Percentiles rank a stretch among this genome's conserved stretches.
phyloP scores from a whole-genome alignment of 768 basidiomycete species.

The Collybiopsis luxurians region DNA sequence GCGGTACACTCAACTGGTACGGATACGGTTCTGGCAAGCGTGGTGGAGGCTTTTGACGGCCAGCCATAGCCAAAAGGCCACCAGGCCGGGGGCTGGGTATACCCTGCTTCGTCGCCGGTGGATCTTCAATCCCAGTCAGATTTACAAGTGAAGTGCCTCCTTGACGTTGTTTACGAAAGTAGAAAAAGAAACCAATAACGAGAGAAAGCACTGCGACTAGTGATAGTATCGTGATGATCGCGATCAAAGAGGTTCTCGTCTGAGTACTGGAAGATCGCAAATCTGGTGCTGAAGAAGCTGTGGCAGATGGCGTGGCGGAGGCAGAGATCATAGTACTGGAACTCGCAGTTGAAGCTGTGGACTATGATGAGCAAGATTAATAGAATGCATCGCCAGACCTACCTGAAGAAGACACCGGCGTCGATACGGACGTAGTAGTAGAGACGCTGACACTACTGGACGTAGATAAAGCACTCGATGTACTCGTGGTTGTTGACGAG shows the following conservation, averaged over 20 bases:
- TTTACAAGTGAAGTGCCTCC: neutral
- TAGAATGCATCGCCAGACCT: neutral
- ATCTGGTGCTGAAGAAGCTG: neutral
- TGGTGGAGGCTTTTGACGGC: neutral
- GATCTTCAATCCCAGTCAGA: neutral
- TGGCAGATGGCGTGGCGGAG: neutral
- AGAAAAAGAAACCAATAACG: slow-evolving; percentile 14
- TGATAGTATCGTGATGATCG: slow-evolving; percentile 14
- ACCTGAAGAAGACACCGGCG: neutral
- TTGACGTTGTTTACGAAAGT: slow-evolving; percentile 12
- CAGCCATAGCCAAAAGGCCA: neutral
- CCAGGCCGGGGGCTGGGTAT: neutral
- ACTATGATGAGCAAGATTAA: neutral
- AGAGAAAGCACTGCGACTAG: slow-evolving; percentile 16
- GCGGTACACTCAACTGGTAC: neutral
- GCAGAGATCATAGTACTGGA: neutral
- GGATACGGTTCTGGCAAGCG: slow-evolving; percentile 4
- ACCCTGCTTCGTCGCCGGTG: neutral
- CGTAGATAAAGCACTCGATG: neutral
- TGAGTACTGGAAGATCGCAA: neutral
- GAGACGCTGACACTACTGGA: neutral
- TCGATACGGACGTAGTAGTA: neutral
- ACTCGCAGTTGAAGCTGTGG: neutral
- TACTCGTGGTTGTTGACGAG: neutral
- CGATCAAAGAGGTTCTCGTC: slow-evolving; percentile 13